phyloP scores from a whole-genome alignment of 306 rosid genomes.

The Corylus americana region DNA sequence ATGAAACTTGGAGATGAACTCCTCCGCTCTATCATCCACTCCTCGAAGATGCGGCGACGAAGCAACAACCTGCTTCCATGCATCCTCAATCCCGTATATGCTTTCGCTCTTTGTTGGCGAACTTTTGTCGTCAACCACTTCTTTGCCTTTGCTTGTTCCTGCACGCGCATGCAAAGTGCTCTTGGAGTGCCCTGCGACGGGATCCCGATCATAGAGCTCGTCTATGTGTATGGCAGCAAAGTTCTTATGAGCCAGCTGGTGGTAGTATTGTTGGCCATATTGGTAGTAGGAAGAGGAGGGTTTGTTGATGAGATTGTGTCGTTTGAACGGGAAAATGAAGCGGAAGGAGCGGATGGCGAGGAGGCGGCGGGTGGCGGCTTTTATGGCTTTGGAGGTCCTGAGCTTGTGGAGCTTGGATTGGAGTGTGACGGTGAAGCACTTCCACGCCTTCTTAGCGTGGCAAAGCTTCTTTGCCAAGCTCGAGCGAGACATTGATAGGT shows the following conservation, averaged over 20 bases:
- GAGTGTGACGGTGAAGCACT: constrained; percentile 39
- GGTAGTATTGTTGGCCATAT: constrained; percentile 14
- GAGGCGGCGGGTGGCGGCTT: constrained; percentile 42
- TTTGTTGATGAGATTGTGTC: constrained; percentile 33
- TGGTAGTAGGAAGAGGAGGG: background rate
- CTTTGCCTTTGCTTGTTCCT: constrained; percentile 43
- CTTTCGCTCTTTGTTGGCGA: constrained; percentile 2
- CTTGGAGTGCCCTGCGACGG: constrained; percentile 10
- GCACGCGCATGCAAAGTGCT: constrained; percentile 19
- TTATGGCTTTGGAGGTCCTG: constrained; percentile 39
- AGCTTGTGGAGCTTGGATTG: constrained; percentile 47
- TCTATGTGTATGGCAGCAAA: constrained; percentile 53
- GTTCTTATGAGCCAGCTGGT: constrained; percentile 22
- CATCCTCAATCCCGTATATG: constrained; percentile 48
- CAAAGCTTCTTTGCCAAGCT: constrained; percentile 52
- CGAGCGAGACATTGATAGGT: constrained; percentile 39
- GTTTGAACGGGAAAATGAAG: constrained; percentile 38
- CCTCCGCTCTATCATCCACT: constrained; percentile 65
- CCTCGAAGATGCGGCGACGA: constrained; percentile 50
- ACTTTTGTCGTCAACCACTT: background rate
- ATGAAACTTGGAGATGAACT: constrained; percentile 60
- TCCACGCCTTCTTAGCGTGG: constrained; percentile 63
- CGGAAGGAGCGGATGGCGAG: constrained; percentile 33
- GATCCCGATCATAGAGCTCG: constrained; percentile 46
- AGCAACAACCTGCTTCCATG: constrained; percentile 55